Conservation (phyloP, 306 rosid genomes). For the Carpinus fangiana region DNA sequence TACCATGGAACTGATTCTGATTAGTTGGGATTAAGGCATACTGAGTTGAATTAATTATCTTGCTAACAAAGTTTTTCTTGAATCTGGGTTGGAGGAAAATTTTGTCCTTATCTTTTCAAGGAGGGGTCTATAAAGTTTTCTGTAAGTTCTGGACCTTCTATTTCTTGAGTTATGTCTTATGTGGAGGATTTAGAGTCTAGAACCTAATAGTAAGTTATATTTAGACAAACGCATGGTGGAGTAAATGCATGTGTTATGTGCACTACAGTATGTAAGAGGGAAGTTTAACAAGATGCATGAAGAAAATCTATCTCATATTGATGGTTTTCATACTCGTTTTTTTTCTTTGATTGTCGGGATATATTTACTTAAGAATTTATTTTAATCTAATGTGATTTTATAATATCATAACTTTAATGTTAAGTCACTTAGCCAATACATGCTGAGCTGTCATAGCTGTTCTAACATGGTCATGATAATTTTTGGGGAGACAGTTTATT, state of each 20-base stretch:
- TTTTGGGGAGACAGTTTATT: not conserved
- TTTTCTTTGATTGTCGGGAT: too few species aligned
- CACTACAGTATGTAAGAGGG: not conserved
- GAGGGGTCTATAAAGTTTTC: not conserved
- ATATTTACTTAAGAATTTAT: not conserved
- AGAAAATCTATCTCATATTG: not conserved
- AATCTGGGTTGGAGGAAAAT: too few species aligned
- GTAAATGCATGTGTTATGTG: not conserved
- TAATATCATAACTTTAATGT: not conserved
- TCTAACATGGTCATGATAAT: not conserved
- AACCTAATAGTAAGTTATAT: not conserved
- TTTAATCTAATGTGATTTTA: not conserved
- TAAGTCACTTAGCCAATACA: not conserved
- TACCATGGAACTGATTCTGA: not conserved
- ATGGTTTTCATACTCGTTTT: not conserved
- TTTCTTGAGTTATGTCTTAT: constrained; percentile 5
- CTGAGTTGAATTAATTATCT: not conserved
- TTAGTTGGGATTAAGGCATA: not conserved
- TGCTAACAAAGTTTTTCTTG: too few species aligned
- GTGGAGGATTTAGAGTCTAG: not conserved
- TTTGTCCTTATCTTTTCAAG: not conserved
- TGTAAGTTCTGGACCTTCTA: not conserved
- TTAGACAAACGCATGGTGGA: not conserved
- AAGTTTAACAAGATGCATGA: not conserved
- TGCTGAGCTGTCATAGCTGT: not conserved